Base-by-base conservation (phyloP, 164 flowering plant species). In the Annona squamosa region DNA sequence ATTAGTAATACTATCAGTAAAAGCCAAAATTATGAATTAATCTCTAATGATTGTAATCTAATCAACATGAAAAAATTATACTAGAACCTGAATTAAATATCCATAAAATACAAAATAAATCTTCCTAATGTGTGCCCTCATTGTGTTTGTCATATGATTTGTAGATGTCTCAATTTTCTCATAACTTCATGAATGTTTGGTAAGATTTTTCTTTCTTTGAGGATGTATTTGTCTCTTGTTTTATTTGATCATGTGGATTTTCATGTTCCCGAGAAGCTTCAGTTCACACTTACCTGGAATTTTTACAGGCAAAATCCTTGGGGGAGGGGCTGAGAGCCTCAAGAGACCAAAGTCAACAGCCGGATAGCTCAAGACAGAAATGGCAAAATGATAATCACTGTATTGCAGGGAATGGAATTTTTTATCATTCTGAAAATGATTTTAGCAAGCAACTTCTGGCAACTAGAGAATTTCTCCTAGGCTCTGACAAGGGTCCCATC, bases 121-220 rank as follows among this genome's bases (percentile, higher is more conserved):
- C 37, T 26, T 26, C 37, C 37, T 26, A 26, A 26, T 26, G 37
- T 26, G 37, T 26, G 37, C 37, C 37, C 37, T 26, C 37, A 26
- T 26, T 26, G 37, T 26, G 37, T 26, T 26, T 26, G 37, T 26
- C 37, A 26, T 26, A 26, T 1, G 37, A 26, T 26, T 26, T 26
- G 37, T 26, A 26, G 37, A 26, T 26, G 37, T 26, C 37, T 26
- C 37, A 26, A 26, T 26, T 52, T 52, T 52, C 13, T 52, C 17
- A 10, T 52, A 0, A 52, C 57, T 48, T 48, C 85, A 67, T 83
- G 90, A 65, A 73, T 84, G 74, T 72, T 73, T 79, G 98, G 92
- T 16, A 17, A 45, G 4, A 2, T 37, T 67, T 67, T 42, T 44
- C 47, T 67, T 67, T 67, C 69, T 44, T 44, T 44, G 48, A 41